phyloP scores from a whole-genome alignment of 345 rosid species.

The Citrus glauca region DNA sequence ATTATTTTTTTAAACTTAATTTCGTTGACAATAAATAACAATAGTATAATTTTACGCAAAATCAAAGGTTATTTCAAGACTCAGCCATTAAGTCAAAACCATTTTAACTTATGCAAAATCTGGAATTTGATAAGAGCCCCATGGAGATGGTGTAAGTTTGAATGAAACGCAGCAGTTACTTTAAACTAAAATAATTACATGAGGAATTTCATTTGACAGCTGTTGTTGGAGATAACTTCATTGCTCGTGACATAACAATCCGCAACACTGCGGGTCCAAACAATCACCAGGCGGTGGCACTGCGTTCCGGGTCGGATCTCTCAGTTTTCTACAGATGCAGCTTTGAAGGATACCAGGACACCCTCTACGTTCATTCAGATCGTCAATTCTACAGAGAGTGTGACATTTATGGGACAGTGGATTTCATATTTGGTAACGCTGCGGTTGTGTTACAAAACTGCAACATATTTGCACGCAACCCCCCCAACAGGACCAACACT shows the following conservation, averaged over 20 bases:
- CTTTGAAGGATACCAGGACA: conserved; percentile 62
- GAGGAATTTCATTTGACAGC: conserved; percentile 22
- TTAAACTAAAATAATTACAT: background rate
- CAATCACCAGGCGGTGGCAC: conserved; percentile 54
- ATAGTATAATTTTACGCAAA: background rate
- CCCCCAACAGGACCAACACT: conserved; percentile 38
- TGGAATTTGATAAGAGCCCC: background rate
- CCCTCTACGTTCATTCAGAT: conserved; percentile 53
- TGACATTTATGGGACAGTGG: conserved; percentile 51
- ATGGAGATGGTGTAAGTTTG: background rate
- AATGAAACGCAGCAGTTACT: too few species aligned
- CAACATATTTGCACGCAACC: conserved; percentile 40
- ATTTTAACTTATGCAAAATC: background rate
- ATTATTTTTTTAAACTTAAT: background rate
- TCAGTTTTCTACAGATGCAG: conserved; percentile 47
- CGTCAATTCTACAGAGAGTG: conserved; percentile 60
- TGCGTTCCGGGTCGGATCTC: conserved; percentile 46
- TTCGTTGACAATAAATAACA: background rate
- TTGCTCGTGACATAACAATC: conserved; percentile 48
- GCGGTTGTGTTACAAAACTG: conserved; percentile 49
- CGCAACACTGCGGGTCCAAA: conserved; percentile 44
- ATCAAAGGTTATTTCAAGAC: background rate
- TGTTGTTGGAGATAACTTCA: conserved; percentile 48
- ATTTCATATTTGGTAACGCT: conserved; percentile 61
- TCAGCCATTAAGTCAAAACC: background rate